Evolutionary conservation across 1,139 yeast species (phyloP).

Genomic region (Diutina mesorugosa): DNA sequence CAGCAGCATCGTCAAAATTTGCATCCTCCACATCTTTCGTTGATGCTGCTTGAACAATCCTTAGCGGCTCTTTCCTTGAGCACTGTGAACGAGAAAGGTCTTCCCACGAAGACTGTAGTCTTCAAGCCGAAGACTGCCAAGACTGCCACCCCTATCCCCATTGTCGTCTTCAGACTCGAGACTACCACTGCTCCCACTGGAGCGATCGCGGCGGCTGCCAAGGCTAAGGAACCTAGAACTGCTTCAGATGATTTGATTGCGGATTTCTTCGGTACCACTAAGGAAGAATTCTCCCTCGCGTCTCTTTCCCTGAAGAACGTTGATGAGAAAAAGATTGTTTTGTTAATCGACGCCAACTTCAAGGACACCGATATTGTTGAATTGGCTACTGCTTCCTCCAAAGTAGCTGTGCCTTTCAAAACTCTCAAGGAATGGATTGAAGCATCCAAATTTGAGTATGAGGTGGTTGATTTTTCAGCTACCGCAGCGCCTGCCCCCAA

Average conservation of each 20-base stretch:
- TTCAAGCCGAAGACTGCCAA: constrained; percentile 90
- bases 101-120: constrained; percentile 59
- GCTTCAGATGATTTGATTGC: constrained; percentile 72
- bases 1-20: neutral
- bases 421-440: constrained; percentile 40
- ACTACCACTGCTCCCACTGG: constrained; percentile 59
- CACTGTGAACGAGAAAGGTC: constrained; percentile 25
- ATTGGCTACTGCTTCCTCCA: constrained; percentile 45
- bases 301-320: constrained; percentile 19
- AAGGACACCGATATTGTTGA: constrained; percentile 34
- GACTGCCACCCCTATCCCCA: constrained; percentile 69
- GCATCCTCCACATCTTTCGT: neutral
- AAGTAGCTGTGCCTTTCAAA: constrained; percentile 42
- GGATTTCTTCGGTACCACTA: constrained; percentile 48
- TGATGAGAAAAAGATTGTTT: constrained; percentile 35
- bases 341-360: constrained; percentile 52
- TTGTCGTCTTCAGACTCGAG: constrained; percentile 66
- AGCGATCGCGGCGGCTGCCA: constrained; percentile 52
- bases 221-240: constrained; percentile 74
- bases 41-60: constrained; percentile 27
- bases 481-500: constrained; percentile 19
- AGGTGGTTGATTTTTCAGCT: constrained; percentile 43
- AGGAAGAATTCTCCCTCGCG: constrained; percentile 60
- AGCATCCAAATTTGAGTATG: constrained; percentile 43
- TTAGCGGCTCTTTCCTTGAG: constrained; percentile 46